Evolutionary conservation across 78 protist species (phyloP), one percentile per base, ranked within the genome.

Genomic region (Monosiga brevicollis): DNA sequence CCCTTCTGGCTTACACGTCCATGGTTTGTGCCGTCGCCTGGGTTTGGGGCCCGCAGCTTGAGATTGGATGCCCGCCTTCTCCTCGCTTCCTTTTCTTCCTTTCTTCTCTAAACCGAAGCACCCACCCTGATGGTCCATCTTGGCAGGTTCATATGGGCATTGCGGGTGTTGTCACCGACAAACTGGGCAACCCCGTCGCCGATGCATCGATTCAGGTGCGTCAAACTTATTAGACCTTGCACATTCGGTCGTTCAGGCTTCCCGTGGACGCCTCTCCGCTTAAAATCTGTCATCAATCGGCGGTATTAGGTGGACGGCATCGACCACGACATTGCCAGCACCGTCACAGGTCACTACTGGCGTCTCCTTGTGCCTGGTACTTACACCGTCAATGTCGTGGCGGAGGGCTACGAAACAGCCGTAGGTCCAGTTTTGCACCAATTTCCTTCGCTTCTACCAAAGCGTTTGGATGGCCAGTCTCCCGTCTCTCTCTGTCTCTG

Each of bases 81-180:
- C 22, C 10, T 32, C n/a, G n/a, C n/a, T n/a, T n/a, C n/a, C n/a
- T n/a, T n/a, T n/a, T n/a, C n/a, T n/a, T n/a, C n/a, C n/a, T 78
- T 38, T 29, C 81, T 78, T 35, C 62, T 49, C 62, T 6, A 15
- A 6, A 49, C 15, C 62, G 29, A 49, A 49, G 29, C 62, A 49
- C 62, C 62, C 62, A 49, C 15, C 62, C 62, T 15, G n/a, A n/a
- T n/a, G n/a, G n/a, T n/a, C n/a, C n/a, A n/a, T n/a, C n/a, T n/a
- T 10, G 9, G 29, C 37, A 79, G 41, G 86, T 75, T n/a, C 86
- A 83, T 80, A 83, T 23, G 79, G 86, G 86, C 34, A 49, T 83
- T 1, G 42, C 42, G 79, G 86, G 86, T 35, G 1, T 25, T 20
- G 76, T 49, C 54, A 34, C 40, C 2, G 37, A 55, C 38, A 11